A percentile compares a stretch with the other conserved stretches of the same genome.
These are phyloP conservation scores for Mucor racemosus DNA, from an alignment of 371 early-diverging fungal genomes.

Conservation along the genomic window DNA sequence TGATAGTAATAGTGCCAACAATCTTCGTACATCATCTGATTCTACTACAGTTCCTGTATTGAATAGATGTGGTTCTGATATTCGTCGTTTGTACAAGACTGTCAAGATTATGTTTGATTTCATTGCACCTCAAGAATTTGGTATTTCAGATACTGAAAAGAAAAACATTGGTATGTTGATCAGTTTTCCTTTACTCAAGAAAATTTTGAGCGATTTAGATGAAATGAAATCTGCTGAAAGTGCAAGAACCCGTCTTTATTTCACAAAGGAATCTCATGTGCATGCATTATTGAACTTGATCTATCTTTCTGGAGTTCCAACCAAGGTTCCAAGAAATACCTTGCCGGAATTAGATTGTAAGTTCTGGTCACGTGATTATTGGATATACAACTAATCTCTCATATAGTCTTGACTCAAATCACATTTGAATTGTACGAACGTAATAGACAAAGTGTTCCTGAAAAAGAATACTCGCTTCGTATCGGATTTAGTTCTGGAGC, in stretches of 20 bases:
- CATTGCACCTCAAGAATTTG: constrained; percentile 93
- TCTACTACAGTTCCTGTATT: constrained; percentile 3
- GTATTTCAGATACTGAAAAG: constrained; percentile 84
- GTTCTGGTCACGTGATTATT: constrained; percentile 13
- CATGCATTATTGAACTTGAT: constrained; percentile 91
- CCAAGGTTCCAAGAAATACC: constrained; percentile 62
- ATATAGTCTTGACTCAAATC: constrained; percentile 87
- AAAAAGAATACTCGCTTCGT: constrained; percentile 85
- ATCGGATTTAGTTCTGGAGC: constrained; percentile 95
- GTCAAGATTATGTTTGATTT: constrained; percentile 90
- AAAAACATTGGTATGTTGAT: constrained; percentile 83
- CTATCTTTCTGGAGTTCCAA: constrained; percentile 82
- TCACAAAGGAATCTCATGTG: constrained; percentile 95
- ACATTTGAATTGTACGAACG: constrained; percentile 97
- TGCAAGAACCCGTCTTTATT: constrained; percentile 86
- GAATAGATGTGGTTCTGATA: constrained; percentile 30
- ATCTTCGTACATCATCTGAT: constrained; percentile 12
- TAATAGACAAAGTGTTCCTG: constrained; percentile 54
- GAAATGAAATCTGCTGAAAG: constrained; percentile 54
- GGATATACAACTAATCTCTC: too few relatives aligned
- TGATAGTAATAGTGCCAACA: background rate
- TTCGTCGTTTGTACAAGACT: constrained; percentile 75
- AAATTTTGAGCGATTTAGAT: constrained; percentile 80
- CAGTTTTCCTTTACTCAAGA: constrained; percentile 73
- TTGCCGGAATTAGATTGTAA: constrained; percentile 93